A percentile compares a stretch with the other conserved stretches of the same genome.
These are phyloP conservation scores for Populus tomentosa DNA, from an alignment of 441 rosid species.

Conservation along the genomic window DNA sequence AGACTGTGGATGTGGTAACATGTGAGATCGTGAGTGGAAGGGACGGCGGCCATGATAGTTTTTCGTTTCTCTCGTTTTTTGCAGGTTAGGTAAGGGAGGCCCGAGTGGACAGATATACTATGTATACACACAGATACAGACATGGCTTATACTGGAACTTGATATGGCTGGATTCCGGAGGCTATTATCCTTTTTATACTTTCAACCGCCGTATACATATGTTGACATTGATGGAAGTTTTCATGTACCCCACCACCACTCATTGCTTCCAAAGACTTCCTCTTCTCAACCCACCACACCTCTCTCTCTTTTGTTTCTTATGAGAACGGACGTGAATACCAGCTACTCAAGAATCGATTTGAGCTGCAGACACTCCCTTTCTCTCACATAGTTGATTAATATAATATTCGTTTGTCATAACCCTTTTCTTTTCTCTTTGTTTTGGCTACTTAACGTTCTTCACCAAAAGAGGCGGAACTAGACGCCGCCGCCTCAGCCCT, in stretches of 20 bases:
- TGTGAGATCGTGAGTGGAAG: slow-evolving; percentile 26
- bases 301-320: neutral
- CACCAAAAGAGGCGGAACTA: neutral
- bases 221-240: slow-evolving; percentile 39
- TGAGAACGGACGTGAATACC: neutral
- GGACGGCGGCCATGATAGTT: slow-evolving; percentile 17
- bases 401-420: neutral
- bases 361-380: neutral
- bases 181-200: slow-evolving; percentile 22
- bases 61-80: slow-evolving; percentile 1
- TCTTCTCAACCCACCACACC: neutral
- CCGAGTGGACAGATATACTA: slow-evolving; percentile 17
- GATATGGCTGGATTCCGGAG: slow-evolving; percentile 46
- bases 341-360: neutral
- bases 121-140: neutral
- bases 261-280: slow-evolving; percentile 28
- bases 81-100: slow-evolving; percentile 14
- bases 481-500: neutral
- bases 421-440: neutral
- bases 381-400: neutral
- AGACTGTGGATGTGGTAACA: slow-evolving; percentile 22
- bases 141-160: slow-evolving; percentile 21
- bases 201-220: slow-evolving; percentile 29
- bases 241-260: slow-evolving; percentile 51
- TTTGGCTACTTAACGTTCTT: neutral